These are phyloP conservation scores for Aureobasidium sp. DNA, from an alignment of 2,329 filamentous ascomycete genomes.

Conservation along the genomic window DNA sequence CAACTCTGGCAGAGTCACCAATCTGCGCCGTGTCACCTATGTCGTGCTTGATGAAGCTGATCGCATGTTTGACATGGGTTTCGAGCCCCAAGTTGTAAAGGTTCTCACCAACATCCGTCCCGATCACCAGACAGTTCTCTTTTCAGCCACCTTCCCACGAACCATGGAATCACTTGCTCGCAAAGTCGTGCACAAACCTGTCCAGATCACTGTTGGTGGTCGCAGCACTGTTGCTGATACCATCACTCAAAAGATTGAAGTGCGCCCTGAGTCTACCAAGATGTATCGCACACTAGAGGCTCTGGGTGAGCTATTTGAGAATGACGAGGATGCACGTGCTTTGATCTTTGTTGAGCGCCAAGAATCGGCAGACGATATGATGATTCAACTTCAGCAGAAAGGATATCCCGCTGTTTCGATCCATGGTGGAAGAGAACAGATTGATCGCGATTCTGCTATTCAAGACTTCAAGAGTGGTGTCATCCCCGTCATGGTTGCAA, in stretches of 20 bases:
- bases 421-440: conserved; percentile 87
- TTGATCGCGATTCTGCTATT: conserved; percentile 87
- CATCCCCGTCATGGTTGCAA: conserved; percentile 84
- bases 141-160: conserved; percentile 91
- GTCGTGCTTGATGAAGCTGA: conserved; percentile 95
- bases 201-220: conserved; percentile 89
- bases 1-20: conserved; percentile 91
- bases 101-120: conserved; percentile 88
- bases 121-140: conserved; percentile 87
- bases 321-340: conserved; percentile 82
- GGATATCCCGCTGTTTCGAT: conserved; percentile 90
- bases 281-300: conserved; percentile 78
- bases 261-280: conserved; percentile 74
- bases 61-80: conserved; percentile 99
- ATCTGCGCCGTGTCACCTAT: conserved; percentile 81
- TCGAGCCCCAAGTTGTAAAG: conserved; percentile 96
- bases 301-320: conserved; percentile 76
- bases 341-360: conserved; percentile 52
- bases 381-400: conserved; percentile 72
- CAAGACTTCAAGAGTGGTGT: conserved; percentile 89
- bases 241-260: conserved; percentile 88
- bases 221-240: conserved; percentile 60
- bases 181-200: conserved; percentile 75
- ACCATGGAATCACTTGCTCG: conserved; percentile 87
- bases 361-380: conserved; percentile 32